Base-by-base conservation (phyloP, 1,284 basidiomycete genomes). In the Ceratobasidium sp. region DNA sequence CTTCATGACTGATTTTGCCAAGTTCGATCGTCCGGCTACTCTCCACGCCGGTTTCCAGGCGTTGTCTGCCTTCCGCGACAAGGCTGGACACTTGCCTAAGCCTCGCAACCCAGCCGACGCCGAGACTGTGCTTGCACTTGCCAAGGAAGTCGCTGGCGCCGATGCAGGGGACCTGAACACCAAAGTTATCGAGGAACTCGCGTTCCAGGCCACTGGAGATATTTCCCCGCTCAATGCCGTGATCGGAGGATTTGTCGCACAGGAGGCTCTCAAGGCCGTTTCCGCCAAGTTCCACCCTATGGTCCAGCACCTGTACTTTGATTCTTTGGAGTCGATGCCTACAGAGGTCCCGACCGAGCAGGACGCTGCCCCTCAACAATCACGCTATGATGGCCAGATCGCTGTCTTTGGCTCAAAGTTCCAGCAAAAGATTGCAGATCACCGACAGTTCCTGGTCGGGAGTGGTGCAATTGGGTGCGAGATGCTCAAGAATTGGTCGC, bases 401-500 rank as follows among this genome's bases (percentile, higher is more conserved):
- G 96, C 95, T 33, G 95, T 99, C 16, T 96, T 99, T 77, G 97
- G 97, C 21, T 92, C 88, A 79, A 80, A 82, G 1, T 99, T 99
- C 89, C 97, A 99, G 78, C 86, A 92, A 48, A 98, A 95, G 84
- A 91, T 99, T 73, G 86, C 88, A 67, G 92, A 94, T 79, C 89
- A 94, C 79, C 87, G 92, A 53, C 94, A 99, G 79, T 99, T 99
- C 87, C 86, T 99, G 36, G 97, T 99, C 66, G 97, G 97, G 8
- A 91, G 96, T 25, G 97, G 97, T 73, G 97, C 97, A 56, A 99
- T 99, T 80, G 97, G 97, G 28, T 99, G 98, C 79, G 97, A 99
- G 83, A 99, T 99, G 97, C 83, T 99, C 78, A 99, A 99, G 86
- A 99, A 99, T 82, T 99, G 97, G 97, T 92, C 93, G 77, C 95